These are phyloP conservation scores for Huntiella abstrusa DNA, from an alignment of 2,329 filamentous ascomycete genomes.

Conservation along the genomic window DNA sequence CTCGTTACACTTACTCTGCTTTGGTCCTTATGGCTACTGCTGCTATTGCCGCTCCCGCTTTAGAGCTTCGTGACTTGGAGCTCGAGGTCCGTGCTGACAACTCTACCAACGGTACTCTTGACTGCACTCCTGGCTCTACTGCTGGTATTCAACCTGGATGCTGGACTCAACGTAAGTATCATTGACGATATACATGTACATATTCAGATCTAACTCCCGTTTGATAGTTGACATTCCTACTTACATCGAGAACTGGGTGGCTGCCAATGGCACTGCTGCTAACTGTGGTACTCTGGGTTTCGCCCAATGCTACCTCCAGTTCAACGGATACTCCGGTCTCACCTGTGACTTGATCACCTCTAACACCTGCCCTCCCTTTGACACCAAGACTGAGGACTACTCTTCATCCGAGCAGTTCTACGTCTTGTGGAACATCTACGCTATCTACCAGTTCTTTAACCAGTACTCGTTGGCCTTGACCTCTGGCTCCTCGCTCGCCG, in stretches of 20 bases:
- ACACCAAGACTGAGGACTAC: conserved; percentile 13
- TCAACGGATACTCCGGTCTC: conserved; percentile 15
- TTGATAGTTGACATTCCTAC: conserved; percentile 13
- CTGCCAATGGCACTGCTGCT: conserved; percentile 15
- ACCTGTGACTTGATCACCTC: conserved; percentile 16
- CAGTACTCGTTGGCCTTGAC: conserved; percentile 16
- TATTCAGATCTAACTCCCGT: background rate
- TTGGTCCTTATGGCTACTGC: conserved; percentile 1
- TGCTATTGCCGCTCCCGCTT: background rate
- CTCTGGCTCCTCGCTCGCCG: conserved; percentile 14
- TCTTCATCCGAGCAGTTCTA: conserved; percentile 16
- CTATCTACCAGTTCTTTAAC: conserved; percentile 16
- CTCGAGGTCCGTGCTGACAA: background rate
- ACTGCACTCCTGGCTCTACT: conserved; percentile 4
- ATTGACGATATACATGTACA: background rate
- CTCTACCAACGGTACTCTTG: background rate
- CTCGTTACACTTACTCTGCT: background rate
- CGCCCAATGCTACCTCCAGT: conserved; percentile 16
- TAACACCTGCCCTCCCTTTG: conserved; percentile 14
- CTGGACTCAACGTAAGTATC: conserved; percentile 6
- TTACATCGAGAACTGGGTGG: conserved; percentile 15
- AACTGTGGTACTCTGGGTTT: conserved; percentile 15
- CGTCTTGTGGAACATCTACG: conserved; percentile 16
- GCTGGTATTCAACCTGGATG: conserved; percentile 4
- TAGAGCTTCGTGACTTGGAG: background rate